Evolutionary conservation across 768 basidiomycete species (phyloP), one percentile per base, ranked within the genome.

Genomic region (Suillus tomentosus): DNA sequence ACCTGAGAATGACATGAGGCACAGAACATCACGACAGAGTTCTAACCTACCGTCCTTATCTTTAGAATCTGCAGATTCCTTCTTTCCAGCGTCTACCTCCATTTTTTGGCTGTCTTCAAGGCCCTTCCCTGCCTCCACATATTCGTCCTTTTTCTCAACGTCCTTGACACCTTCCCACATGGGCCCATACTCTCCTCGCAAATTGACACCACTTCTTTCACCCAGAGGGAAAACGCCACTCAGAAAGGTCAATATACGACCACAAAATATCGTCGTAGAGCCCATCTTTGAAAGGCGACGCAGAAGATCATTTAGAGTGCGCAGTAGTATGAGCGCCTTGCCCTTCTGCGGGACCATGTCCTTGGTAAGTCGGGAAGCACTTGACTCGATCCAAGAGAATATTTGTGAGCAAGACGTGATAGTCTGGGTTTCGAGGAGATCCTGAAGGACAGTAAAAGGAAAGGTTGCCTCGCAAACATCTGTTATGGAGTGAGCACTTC

Each of bases 181-280:
- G 11, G 91, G 87, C 0, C 93, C 87, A 73, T 90, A 94, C 77
- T 96, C 92, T 63, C 95, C 95, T 39, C 95, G 81, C 66, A 96
- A 76, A 75, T 97, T 97, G 40, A 96, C 95, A 39, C 95, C 94
- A 73, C 93, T 95, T 58, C 94, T 80, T 74, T 96, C 95, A 3
- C 92, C 91, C 10, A 97, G 76, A 7, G 93, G 91, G 72, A 95
- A 96, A 2, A 94, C 92, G 2, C 85, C 86, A 64, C 90, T 92
- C 58, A 96, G 78, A 74, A 96, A 95, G 1, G 90, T 90, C 73
- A 95, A 80, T 72, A 97, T 96, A 2, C 94, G 85, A 5, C 95
- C 95, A 69, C 91, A 93, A 76, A 97, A 94, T 68, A 90, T 85
- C 24, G 93, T 94, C 60, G 90, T 92, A 6, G 87, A 83, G 22